phyloP scores from a whole-genome alignment of 2,329 filamentous ascomycete genomes.

The Fusarium coicis region DNA sequence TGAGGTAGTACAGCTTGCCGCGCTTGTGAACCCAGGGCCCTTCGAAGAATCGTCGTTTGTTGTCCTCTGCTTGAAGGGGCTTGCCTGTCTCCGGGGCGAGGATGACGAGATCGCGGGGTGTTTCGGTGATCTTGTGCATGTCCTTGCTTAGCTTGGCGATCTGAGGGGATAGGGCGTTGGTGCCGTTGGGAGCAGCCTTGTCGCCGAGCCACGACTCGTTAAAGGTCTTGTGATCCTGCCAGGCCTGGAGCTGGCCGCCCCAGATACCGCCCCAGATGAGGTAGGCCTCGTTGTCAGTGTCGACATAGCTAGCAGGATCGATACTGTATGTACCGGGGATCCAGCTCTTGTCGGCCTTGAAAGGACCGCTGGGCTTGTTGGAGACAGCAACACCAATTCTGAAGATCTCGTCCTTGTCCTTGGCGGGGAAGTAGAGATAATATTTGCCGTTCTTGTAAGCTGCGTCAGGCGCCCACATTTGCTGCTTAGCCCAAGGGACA shows the following conservation, averaged over 20 bases:
- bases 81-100: constrained; percentile 13
- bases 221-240: constrained; percentile 17
- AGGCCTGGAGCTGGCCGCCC: constrained; percentile 14
- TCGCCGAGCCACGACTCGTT: constrained; percentile 3
- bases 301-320: constrained; percentile 11
- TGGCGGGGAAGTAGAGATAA: constrained; percentile 25
- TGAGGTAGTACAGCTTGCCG: constrained; percentile 14
- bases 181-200: constrained; percentile 10
- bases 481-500: constrained; percentile 8
- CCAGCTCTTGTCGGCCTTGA: constrained; percentile 20
- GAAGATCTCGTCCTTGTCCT: constrained; percentile 18
- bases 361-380: constrained; percentile 1
- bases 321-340: constrained; percentile 21
- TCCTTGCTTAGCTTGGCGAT: constrained; percentile 20
- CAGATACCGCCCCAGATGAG: constrained; percentile 8
- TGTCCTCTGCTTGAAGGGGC: constrained; percentile 8
- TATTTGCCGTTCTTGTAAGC: constrained; percentile 26
- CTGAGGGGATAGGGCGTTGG: neutral
- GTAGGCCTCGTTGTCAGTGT: neutral
- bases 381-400: constrained; percentile 24
- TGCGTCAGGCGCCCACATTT: constrained; percentile 23
- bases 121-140: constrained; percentile 20
- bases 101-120: constrained; percentile 13
- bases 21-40: constrained; percentile 16
- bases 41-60: constrained; percentile 9